Conservation (phyloP, 345 rosid species). For the Lumnitzera racemosa region DNA sequence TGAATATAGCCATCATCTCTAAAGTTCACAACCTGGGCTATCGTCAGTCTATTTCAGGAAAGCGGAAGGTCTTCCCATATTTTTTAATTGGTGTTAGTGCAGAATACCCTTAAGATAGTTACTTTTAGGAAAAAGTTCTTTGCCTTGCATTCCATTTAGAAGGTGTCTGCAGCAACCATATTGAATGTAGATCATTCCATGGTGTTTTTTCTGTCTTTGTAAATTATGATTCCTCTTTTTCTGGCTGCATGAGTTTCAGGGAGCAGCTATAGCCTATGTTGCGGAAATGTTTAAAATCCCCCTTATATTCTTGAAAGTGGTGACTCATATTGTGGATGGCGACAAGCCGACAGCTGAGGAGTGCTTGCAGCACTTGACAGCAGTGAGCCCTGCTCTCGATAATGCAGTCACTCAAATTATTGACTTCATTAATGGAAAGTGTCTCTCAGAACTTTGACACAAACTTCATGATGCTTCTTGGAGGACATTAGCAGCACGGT, state of each 20-base stretch:
- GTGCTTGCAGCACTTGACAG: slow-evolving; percentile 72
- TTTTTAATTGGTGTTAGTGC: too few relatives aligned
- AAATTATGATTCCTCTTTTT: neutral
- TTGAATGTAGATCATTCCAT: too few relatives aligned
- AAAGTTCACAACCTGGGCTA: too few relatives aligned
- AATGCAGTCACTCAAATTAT: slow-evolving; percentile 47
- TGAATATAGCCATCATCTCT: too few relatives aligned
- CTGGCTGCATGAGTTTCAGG: slow-evolving; percentile 26
- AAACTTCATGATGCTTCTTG: neutral
- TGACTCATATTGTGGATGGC: slow-evolving; percentile 82
- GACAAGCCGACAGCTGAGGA: slow-evolving; percentile 90
- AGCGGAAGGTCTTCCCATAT: too few relatives aligned
- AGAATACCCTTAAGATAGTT: too few relatives aligned
- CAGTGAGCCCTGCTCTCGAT: slow-evolving; percentile 71
- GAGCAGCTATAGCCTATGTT: slow-evolving; percentile 85
- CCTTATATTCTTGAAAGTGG: slow-evolving; percentile 74
- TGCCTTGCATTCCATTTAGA: too few relatives aligned
- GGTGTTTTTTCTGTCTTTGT: neutral
- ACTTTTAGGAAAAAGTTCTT: too few relatives aligned
- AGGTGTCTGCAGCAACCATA: too few relatives aligned
- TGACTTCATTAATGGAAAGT: slow-evolving; percentile 68
- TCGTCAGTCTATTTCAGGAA: too few relatives aligned
- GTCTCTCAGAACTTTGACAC: slow-evolving; percentile 57
- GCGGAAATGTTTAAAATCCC: slow-evolving; percentile 86
- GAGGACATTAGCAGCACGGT: neutral